Evolutionary conservation across 2,329 filamentous ascomycete genomes (phyloP).

Genomic region (Aspergillus latus): DNA sequence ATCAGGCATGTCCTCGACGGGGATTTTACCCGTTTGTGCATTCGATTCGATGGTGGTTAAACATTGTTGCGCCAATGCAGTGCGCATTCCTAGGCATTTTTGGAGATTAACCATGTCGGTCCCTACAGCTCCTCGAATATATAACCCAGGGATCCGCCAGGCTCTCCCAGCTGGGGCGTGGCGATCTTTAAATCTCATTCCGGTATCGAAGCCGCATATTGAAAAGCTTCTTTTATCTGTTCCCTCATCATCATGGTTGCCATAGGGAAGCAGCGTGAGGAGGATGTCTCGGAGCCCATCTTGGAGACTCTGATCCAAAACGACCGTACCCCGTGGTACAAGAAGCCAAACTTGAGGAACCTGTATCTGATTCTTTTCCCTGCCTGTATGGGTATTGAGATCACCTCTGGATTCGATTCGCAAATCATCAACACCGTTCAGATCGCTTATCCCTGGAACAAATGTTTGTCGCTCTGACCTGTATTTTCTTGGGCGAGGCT

Average conservation of each 20-base stretch:
- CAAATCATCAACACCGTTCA: slow-evolving; percentile 51
- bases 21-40: slow-evolving; percentile 13
- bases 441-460: slow-evolving; percentile 40
- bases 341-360: slow-evolving; percentile 58
- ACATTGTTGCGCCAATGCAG: slow-evolving; percentile 9
- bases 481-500: background rate
- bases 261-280: slow-evolving; percentile 25
- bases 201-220: too few relatives aligned
- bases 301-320: slow-evolving; percentile 22
- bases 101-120: background rate
- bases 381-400: slow-evolving; percentile 63
- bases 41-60: slow-evolving; percentile 1
- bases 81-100: background rate
- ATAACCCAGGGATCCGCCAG: background rate
- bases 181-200: too few relatives aligned
- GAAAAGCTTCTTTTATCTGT: background rate
- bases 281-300: slow-evolving; percentile 26
- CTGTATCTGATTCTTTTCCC: slow-evolving; percentile 61
- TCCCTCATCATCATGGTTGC: slow-evolving; percentile 19
- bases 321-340: slow-evolving; percentile 54
- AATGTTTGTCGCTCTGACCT: slow-evolving; percentile 26
- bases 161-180: background rate
- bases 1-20: slow-evolving; percentile 2
- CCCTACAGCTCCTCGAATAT: slow-evolving; percentile 8
- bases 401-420: slow-evolving; percentile 60